Evolutionary conservation across 2,329 filamentous ascomycete species (phyloP), one percentile per base, ranked within the genome.

Genomic region (Colletotrichum sp.): DNA sequence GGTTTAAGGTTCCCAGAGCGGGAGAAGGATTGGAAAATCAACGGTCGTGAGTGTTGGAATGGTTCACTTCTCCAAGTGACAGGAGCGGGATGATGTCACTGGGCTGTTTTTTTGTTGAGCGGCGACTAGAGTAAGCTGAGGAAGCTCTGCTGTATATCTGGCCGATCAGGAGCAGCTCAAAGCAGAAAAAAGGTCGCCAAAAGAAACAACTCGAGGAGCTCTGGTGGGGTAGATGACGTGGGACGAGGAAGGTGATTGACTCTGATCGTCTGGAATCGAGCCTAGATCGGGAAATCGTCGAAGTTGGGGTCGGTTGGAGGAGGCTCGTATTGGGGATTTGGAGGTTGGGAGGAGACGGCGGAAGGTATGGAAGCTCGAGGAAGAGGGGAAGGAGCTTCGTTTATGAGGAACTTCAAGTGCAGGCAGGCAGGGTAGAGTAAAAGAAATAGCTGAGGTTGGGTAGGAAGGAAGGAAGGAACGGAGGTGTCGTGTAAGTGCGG

Each of bases 151-250:
- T 9, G 28, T 48, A 16, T 39, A 22, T 30, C 32, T 22, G 52
- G 70, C 16, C 59, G 57, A 68, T 68, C 63, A 72, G 71, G 34
- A 60, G 55, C 34, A 68, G 36, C 39, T 62, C 52, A 26, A 36
- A 34, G 32, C 62, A 60, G 39, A n/a, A 9, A 28, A 44, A 12
- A 64, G 24, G 26, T 59, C 28, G 44, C 24, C 28, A 26, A 60
- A 68, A 72, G 59, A 71, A 64, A 64, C 70, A n/a, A 68, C 18
- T 59, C 16, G 34, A 72, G 24, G 62, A 72, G 59, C 59, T 73
- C 26, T 59, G 30, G 65, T 73, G 70, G 64, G 64, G 64, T 72
- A 32, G 62, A 52, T 73, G 70, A 73, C 73, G 73, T 68, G 73
- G 32, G 62, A 72, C 57, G 22, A 73, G 73, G 44, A 18, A 59